These are phyloP conservation scores for Nemania abortiva DNA, from an alignment of 2,329 filamentous ascomycete genomes.

Conservation along the genomic window DNA sequence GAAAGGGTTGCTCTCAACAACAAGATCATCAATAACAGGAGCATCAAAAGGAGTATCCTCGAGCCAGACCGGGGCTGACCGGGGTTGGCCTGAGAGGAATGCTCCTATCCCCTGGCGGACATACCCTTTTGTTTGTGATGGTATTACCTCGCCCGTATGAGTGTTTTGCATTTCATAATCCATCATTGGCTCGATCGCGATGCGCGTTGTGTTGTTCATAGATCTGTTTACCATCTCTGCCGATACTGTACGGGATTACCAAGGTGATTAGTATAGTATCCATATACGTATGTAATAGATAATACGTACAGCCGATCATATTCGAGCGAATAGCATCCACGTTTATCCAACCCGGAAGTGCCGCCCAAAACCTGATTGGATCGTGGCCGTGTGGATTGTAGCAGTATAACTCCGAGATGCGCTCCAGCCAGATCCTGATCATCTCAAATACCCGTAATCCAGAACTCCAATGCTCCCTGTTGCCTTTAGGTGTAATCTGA, in stretches of 20 bases:
- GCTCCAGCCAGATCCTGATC: slow-evolving; percentile 32
- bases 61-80: slow-evolving; percentile 6
- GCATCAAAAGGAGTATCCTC: slow-evolving; percentile 6
- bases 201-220: slow-evolving; percentile 34
- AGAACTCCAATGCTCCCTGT: slow-evolving; percentile 27
- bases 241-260: slow-evolving; percentile 7
- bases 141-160: background rate
- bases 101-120: background rate
- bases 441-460: slow-evolving; percentile 42
- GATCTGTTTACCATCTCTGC: slow-evolving; percentile 28
- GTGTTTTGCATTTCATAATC: background rate
- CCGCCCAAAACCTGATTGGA: slow-evolving; percentile 14
- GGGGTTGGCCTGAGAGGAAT: slow-evolving; percentile 2
- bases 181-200: slow-evolving; percentile 41
- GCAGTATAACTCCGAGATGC: slow-evolving; percentile 31
- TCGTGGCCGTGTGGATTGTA: slow-evolving; percentile 2
- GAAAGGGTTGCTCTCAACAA: too few relatives aligned
- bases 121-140: slow-evolving; percentile 13
- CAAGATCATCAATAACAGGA: too few relatives aligned
- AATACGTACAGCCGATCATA: slow-evolving; percentile 40
- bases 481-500: background rate
- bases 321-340: slow-evolving; percentile 40
- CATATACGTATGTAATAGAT: background rate
- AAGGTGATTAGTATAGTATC: background rate
- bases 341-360: slow-evolving; percentile 38